Base-by-base conservation (phyloP, 148 eudicot genomes). In the Amaranthus cruentus region DNA sequence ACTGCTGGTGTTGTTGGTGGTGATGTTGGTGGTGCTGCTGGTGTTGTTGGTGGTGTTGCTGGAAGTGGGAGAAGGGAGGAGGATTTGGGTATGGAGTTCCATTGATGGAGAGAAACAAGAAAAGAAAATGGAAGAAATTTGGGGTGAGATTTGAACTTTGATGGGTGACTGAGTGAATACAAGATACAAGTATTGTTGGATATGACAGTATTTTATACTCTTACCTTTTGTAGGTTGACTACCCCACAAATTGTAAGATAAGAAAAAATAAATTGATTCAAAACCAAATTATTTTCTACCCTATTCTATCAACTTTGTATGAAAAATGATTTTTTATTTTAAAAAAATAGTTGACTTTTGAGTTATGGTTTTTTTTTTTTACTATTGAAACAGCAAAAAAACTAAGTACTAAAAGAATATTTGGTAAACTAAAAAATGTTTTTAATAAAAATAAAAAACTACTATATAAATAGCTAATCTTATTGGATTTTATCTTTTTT, bases 1-100 rank as follows among this genome's bases (percentile, higher is more conserved):
- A 28, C 38, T 28, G 38, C 70, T 53, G 78, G 81, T 7, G 77
- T 59, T 63, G 73, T 59, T 47, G 84, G 73, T 38, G 74, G 67
- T 10, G 55, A 48, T 75, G 75, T 51, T 75, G 76, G 62, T 73
- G 68, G 48, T 76, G 69, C 57, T 81, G 74, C 51, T 68, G 63
- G 78, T 63, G 72, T 76, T 63, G 55, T 21, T 62, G 66, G 75
- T 50, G 80, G 81, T 69, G 73, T 57, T 55, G 79, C 6, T 5
- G 70, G 64, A 72, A 55, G 83, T 54, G 69, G 91, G 86, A 0
- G 87, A 81, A 10, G 84, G 83, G 77, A 75, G 80, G 56, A 61
- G 78, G 70, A 9, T n/a, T 4, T 69, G 81, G 3, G 79, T 71
- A 38, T 84, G 81, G 59, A 44, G 69, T 72, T 90, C 90, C 91